Base-by-base conservation (phyloP, 306 rosid genomes). In the Alnus glutinosa region DNA sequence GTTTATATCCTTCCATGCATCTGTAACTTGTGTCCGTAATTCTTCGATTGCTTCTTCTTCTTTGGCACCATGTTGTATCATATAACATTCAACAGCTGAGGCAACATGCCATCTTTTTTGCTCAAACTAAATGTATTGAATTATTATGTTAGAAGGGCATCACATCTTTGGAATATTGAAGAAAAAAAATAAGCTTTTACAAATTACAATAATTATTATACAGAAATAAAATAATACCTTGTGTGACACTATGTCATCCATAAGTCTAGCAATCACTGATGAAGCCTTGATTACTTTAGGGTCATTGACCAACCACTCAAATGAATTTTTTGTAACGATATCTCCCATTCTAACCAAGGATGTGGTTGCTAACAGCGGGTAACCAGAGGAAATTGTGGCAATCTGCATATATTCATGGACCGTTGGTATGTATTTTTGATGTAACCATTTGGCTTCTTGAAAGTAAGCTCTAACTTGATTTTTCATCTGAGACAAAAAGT, bases 1-100 rank as follows among this genome's bases (percentile, higher is more conserved):
- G 46, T 87, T 88, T 39, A 86, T 83, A 46, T 75, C 85, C 85
- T 81, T 84, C 93, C 87, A 89, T 0, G 73, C 67, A 28, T 81
- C 63, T 5, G 28, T 46, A 0, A 83, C 18, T 2, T 77, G 87
- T 50, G 77, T 74, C 1, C 15, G 5, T 5, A 91, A 66, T 28
- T 9, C 30, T 1, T 12, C 1, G 4, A 42, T 7, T 0, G 78
- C 84, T 13, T 86, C 79, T 50, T 76, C 81, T 6, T 78, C 59
- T 1, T 75, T 16, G 8, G 23, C 59, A 1, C 49, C 71, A 49
- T 79, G 23, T 36, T 87, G 81, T 15, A 74, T 80, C 82, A 87
- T 83, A 79, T 80, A 89, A 50, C 93, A 86, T 61, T 89, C 90
- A 0, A 87, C 70, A 0, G 77, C 80, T 0, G 82, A 78, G 0